Evolutionary conservation across 2,329 filamentous ascomycete genomes (phyloP).

Genomic region (Mariannaea sp.): DNA sequence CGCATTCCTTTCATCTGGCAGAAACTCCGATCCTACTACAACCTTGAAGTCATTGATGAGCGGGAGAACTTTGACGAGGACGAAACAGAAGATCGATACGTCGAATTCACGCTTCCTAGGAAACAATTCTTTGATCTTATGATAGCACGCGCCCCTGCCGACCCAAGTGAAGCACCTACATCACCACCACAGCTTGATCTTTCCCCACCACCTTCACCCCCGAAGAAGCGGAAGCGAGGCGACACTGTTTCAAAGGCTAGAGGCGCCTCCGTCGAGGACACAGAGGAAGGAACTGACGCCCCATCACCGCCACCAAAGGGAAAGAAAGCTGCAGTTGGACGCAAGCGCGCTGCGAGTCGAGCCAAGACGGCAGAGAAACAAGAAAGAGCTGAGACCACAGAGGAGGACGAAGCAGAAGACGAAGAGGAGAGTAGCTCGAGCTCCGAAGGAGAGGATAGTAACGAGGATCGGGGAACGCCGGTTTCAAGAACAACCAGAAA

Average conservation of each 20-base stretch:
- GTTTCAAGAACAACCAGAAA: constrained; percentile 46
- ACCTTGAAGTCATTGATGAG: constrained; percentile 84
- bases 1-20: constrained; percentile 90
- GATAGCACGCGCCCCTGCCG: constrained; percentile 50
- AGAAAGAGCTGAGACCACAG: constrained; percentile 40
- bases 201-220: constrained; percentile 39
- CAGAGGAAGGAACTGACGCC: constrained; percentile 51
- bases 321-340: constrained; percentile 50
- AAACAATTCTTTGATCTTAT: constrained; percentile 53
- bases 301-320: constrained; percentile 44
- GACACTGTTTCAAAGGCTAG: constrained; percentile 46
- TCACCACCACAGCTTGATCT: constrained; percentile 54
- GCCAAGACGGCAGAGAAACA: constrained; percentile 44
- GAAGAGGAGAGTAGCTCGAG: constrained; percentile 43
- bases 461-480: constrained; percentile 45
- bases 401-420: constrained; percentile 46
- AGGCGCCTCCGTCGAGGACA: constrained; percentile 54
- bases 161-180: constrained; percentile 53
- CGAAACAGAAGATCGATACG: constrained; percentile 63
- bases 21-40: constrained; percentile 83
- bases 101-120: constrained; percentile 66
- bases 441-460: constrained; percentile 43
- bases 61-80: constrained; percentile 72
- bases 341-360: constrained; percentile 51
- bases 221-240: constrained; percentile 53